Base-by-base conservation (phyloP, 306 rosid genomes). In the Cucurbita pepo region DNA sequence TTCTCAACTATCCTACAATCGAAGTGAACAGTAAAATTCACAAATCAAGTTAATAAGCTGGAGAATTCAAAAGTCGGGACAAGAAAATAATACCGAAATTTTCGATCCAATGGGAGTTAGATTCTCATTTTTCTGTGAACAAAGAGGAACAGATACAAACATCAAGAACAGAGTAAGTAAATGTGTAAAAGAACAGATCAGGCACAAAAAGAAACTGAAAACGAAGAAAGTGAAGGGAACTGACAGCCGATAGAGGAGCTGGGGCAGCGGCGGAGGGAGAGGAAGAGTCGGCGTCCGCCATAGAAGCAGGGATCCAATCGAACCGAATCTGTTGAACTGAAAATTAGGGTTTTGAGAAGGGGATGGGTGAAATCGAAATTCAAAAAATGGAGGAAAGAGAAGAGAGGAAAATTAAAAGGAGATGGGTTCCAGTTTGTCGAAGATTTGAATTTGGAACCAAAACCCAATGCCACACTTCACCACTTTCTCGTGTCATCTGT, bases 51-150 rank as follows among this genome's bases (percentile, higher is more conserved):
- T 18, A 55, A 72, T 14, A 21, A 10, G 43, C 3, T 51, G 0
- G 1, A 13, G 21, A 1, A 11, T 19, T 3, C 22, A 21, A 41
- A 36, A 8, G 40, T 7, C 54, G 22, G 6, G 2, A 47, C 5
- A 21, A 13, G 43, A 48, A 40, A 56, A 18, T 1, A 38, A 5
- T 78, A 94, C 99, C 84, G 86, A 78, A 62, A 95, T 84, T 85
- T 89, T 91, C 15, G 88, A 73, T 45, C 88, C 80, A 81, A 87
- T 71, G 53, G 97, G 95, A 48, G 86, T 79, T 80, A 72, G 60
- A 53, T 90, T 88, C 83, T 91, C 97, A 83, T 89, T 89, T 36
- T 72, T 82, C 99, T 95, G 88, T 62, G 64, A 52, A 5, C 30
- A 57, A 53, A 64, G 45, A 54, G 36, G 8, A 76, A 59, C 22